Percentiles rank a stretch among this genome's conserved stretches.
Evolutionary conservation across 495 filamentous ascomycete species (phyloP).

Genomic region (Aspergillus kassunensis): DNA sequence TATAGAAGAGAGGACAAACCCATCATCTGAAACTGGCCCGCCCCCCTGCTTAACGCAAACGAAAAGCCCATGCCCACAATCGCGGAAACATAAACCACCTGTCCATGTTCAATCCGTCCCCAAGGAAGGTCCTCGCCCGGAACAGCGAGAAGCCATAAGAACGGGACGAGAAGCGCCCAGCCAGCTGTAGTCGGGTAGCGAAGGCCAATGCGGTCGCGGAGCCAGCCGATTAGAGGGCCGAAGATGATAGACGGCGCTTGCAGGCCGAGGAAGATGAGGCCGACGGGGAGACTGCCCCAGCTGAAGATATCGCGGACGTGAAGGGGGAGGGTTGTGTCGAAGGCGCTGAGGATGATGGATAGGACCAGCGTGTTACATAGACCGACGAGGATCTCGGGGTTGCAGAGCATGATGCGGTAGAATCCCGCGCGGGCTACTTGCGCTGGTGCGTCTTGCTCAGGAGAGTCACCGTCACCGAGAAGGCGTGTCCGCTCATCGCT

Average conservation of each 20-base stretch:
- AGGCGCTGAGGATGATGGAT: slow-evolving; percentile 11
- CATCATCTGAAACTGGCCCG: slow-evolving; percentile 10
- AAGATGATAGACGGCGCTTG: slow-evolving; percentile 18
- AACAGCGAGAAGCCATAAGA: slow-evolving; percentile 11
- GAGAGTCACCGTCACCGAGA: background rate
- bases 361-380: slow-evolving; percentile 5
- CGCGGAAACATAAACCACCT: slow-evolving; percentile 3
- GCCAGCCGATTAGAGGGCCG: slow-evolving; percentile 13
- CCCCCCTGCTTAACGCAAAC: background rate
- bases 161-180: slow-evolving; percentile 6
- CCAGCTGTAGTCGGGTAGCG: slow-evolving; percentile 16
- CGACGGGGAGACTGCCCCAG: slow-evolving; percentile 20
- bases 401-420: slow-evolving; percentile 16
- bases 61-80: slow-evolving; percentile 6
- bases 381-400: slow-evolving; percentile 11
- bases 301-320: slow-evolving; percentile 19
- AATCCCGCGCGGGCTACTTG: slow-evolving; percentile 5
- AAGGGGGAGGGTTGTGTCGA: slow-evolving; percentile 22
- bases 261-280: slow-evolving; percentile 21
- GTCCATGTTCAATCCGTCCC: background rate
- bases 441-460: background rate
- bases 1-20: slow-evolving; percentile 3
- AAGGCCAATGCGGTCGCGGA: slow-evolving; percentile 20
- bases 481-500: background rate
- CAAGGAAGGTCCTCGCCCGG: slow-evolving; percentile 6